Evolutionary conservation across 2,329 filamentous ascomycete genomes (phyloP).

Genomic region (Lachnellula cervina): DNA sequence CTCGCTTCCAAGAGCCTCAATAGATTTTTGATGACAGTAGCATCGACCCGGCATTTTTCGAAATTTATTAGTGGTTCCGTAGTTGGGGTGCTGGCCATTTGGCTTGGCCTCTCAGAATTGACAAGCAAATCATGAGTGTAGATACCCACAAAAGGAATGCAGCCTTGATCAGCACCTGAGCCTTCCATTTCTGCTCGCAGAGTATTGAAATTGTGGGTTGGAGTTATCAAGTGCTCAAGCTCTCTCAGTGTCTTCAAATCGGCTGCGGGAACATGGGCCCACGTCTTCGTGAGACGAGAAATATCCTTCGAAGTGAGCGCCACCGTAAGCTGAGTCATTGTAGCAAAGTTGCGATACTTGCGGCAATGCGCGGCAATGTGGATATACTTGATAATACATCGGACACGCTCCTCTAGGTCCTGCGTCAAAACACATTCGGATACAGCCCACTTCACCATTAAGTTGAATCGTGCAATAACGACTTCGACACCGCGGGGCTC

Average conservation of each 20-base stretch:
- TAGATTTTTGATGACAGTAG: slow-evolving; percentile 73
- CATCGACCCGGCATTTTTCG: slow-evolving; percentile 72
- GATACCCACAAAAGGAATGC: slow-evolving; percentile 78
- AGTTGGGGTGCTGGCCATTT: slow-evolving; percentile 62
- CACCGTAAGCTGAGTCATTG: slow-evolving; percentile 74
- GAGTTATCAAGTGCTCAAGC: slow-evolving; percentile 69
- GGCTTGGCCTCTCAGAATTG: slow-evolving; percentile 73
- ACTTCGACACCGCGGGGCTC: slow-evolving; percentile 75
- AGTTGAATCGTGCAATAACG: slow-evolving; percentile 80
- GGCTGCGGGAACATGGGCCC: slow-evolving; percentile 60
- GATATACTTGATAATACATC: slow-evolving; percentile 75
- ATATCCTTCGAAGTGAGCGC: slow-evolving; percentile 72
- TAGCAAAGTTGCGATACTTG: slow-evolving; percentile 75
- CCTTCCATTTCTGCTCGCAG: slow-evolving; percentile 78
- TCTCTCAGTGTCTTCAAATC: slow-evolving; percentile 64
- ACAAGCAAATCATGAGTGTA: slow-evolving; percentile 82
- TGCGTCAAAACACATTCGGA: slow-evolving; percentile 75
- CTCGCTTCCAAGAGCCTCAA: slow-evolving; percentile 75
- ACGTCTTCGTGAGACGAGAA: slow-evolving; percentile 62
- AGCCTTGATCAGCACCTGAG: slow-evolving; percentile 56
- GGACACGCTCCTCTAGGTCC: slow-evolving; percentile 64
- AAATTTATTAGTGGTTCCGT: slow-evolving; percentile 74
- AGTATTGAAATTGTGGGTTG: slow-evolving; percentile 71
- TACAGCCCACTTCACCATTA: slow-evolving; percentile 82
- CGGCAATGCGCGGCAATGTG: slow-evolving; percentile 75